These are phyloP conservation scores for Picocystis salinarum DNA, from an alignment of 139 green algal genomes.

Conservation along the genomic window DNA sequence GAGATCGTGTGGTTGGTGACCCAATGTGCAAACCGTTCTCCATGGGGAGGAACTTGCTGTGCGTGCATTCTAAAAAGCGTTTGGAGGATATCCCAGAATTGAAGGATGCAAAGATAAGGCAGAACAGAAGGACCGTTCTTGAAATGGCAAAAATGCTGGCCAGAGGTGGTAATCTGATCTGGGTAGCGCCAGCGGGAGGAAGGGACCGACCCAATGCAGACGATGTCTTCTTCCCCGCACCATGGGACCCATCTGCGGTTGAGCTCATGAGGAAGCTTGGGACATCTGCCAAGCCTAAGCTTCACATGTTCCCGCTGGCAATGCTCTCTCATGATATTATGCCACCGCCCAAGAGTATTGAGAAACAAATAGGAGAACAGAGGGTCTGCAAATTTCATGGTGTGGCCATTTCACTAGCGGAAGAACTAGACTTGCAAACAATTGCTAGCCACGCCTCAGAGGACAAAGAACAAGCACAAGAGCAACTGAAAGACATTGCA, in stretches of 20 bases:
- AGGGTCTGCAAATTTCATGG: conserved; percentile 44
- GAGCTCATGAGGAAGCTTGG: conserved; percentile 75
- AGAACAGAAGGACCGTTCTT: conserved; percentile 59
- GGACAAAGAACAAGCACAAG: conserved; percentile 31
- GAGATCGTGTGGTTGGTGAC: conserved; percentile 88
- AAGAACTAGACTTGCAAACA: conserved; percentile 39
- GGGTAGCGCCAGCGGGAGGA: conserved; percentile 79
- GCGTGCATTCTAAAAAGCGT: conserved; percentile 95
- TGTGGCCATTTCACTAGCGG: conserved; percentile 48
- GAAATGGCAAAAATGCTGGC: conserved; percentile 22
- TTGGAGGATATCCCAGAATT: conserved; percentile 78
- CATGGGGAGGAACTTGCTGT: conserved; percentile 98
- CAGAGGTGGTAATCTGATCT: conserved; percentile 61
- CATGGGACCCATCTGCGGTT: conserved; percentile 65
- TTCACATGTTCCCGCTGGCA: conserved; percentile 78
- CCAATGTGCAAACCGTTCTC: conserved; percentile 93
- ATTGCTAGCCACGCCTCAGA: conserved; percentile 14
- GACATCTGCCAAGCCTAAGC: conserved; percentile 34
- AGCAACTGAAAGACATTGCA: conserved; percentile 22
- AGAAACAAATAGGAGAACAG: conserved; percentile 61
- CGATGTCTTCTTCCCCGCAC: conserved; percentile 37
- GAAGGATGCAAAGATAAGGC: conserved; percentile 63
- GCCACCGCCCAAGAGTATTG: conserved; percentile 65
- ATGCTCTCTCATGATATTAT: conserved; percentile 83
- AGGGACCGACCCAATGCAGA: conserved; percentile 50